Evolutionary conservation across 2,329 filamentous ascomycete species (phyloP), one percentile per base, ranked within the genome.

Genomic region (Alternaria arbusti): DNA sequence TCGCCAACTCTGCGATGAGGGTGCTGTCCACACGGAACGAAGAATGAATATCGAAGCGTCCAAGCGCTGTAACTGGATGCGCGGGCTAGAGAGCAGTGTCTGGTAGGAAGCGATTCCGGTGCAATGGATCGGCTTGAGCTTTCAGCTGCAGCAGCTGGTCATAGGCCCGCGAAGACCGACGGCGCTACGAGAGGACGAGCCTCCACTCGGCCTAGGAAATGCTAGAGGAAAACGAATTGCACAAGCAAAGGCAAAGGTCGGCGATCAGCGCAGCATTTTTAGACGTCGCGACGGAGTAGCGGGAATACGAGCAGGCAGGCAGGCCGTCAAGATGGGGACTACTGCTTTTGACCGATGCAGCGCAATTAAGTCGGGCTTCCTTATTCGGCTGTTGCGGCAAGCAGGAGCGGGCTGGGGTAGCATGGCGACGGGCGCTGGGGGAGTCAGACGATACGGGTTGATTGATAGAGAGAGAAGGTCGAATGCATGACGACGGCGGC

Each of bases 331-430:
- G 20, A 20, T 20, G 20, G 20, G 20, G 20, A 20, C 20, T 20
- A 20, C 20, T 20, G 22, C 50, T 51, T 69, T 65, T 67, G 70
- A 64, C 65, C 49, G 67, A 65, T 66, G 67, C 51, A 64, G 67
- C 69, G 66, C 70, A 72, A 74, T 75, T 61, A 66, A 66, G 62
- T 58, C 63, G 68, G 65, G 68, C 71, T 71, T 67, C 74, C 74
- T 55, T 25, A 76, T 78, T 68, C 75, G 77, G 76, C 68, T 74
- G 71, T 64, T 77, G 75, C 76, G 76, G 76, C 76, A 77, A 78
- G 74, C 69, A 70, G 70, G 52, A 64, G 69, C 36, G 68, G 68
- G 61, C 67, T 64, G 59, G 65, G 64, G 60, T 61, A 64, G 62
- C 49, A 63, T 36, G 46, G 51, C 30, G 28, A 54, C 30, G 63